Percentiles rank a stretch among this genome's conserved stretches.
These are phyloP conservation scores for Colletotrichum neosansevieriae DNA, from an alignment of 2,329 filamentous ascomycete species.

Conservation along the genomic window DNA sequence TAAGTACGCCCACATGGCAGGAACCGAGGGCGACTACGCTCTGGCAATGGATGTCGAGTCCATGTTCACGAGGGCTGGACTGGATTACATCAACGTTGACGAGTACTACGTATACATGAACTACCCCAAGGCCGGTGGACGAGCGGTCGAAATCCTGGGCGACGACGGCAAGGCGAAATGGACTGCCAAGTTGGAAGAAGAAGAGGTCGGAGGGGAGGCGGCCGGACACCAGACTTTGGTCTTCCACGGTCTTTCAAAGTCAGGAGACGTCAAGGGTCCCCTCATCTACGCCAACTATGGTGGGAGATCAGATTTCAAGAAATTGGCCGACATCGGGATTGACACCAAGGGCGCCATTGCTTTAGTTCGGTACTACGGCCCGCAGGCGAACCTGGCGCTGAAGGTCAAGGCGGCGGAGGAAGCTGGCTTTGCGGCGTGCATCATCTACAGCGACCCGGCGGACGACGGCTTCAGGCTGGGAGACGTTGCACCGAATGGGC, in stretches of 20 bases:
- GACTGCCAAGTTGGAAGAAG: conserved; percentile 88
- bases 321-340: conserved; percentile 77
- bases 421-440: conserved; percentile 86
- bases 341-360: conserved; percentile 84
- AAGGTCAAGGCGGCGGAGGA: conserved; percentile 93
- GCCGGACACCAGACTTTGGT: conserved; percentile 77
- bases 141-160: conserved; percentile 84
- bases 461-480: conserved; percentile 86
- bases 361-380: conserved; percentile 83
- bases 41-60: conserved; percentile 87
- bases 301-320: conserved; percentile 83
- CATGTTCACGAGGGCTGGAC: conserved; percentile 76
- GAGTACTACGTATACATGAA: conserved; percentile 92
- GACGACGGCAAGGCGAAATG: conserved; percentile 74
- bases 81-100: conserved; percentile 83
- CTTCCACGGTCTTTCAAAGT: conserved; percentile 91
- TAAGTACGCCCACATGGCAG: conserved; percentile 88
- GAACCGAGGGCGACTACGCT: conserved; percentile 92
- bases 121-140: conserved; percentile 82
- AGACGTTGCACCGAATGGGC: conserved; percentile 78
- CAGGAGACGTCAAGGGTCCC: conserved; percentile 86
- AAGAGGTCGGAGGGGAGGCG: conserved; percentile 72
- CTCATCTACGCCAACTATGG: conserved; percentile 95
- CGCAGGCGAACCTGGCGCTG: conserved; percentile 77
- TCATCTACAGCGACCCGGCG: conserved; percentile 91